Base-by-base conservation (phyloP, 1,139 yeast genomes). In the Kodamaea plutei region DNA sequence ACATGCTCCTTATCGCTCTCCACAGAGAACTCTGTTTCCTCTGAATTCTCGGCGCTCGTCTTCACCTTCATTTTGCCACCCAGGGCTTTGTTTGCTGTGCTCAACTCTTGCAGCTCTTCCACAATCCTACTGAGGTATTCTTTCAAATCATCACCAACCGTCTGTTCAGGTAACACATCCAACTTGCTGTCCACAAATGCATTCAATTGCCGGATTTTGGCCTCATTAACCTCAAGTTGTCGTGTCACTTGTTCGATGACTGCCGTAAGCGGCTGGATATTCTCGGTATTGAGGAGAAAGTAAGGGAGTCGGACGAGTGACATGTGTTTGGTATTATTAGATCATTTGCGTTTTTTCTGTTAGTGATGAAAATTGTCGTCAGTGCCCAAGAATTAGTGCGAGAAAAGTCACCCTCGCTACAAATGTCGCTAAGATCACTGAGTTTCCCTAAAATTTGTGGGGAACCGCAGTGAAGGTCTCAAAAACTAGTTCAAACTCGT, bases 271-370 rank as follows among this genome's bases (percentile, higher is more conserved):
- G 69, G 69, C 25, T 54, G 54, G 26, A 55, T 48, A 35, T 60
- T 63, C 36, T 66, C 73, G 6, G 68, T 64, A 33, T 61, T 64
- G 20, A 64, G 48, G 26, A 61, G 46, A 30, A 52, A 60, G 31
- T 50, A 44, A 31, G 37, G 37, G 6, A 24, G 17, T 5, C 31
- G 32, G 28, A 23, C 25, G 14, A 16, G 26, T 13, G 31, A 28
- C 33, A 19, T 26, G 33, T 15, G 9, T 12, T 23, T 23, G n/a
- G n/a, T n/a, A n/a, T n/a, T n/a, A n/a, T n/a, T n/a, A n/a, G n/a
- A n/a, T n/a, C n/a, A n/a, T n/a, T n/a, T n/a, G n/a, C n/a, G n/a
- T n/a, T n/a, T n/a, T n/a, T n/a, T n/a, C n/a, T n/a, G n/a, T n/a
- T n/a, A n/a, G n/a, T n/a, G n/a, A n/a, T n/a, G n/a, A n/a, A n/a